Evolutionary conservation across 2,329 filamentous ascomycete species (phyloP).

Genomic region (Ascochyta koolunga): DNA sequence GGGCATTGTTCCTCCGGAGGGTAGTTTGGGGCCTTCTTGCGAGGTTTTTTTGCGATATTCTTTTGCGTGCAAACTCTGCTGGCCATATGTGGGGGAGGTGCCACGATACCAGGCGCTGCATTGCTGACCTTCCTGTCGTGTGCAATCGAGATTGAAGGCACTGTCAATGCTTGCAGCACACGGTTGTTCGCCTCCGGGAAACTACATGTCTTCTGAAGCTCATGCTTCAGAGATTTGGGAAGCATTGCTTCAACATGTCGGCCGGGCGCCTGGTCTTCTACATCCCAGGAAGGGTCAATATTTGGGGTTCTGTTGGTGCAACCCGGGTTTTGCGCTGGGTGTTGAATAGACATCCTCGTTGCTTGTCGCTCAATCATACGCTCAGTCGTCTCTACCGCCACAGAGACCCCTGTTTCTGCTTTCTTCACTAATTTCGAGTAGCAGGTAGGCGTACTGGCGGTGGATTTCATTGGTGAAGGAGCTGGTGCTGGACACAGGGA

Average conservation of each 20-base stretch:
- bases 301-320: no score
- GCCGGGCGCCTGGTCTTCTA: no score
- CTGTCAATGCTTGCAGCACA: conserved; percentile 1
- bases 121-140: conserved; percentile 19
- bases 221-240: background rate
- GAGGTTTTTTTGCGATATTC: conserved; percentile 9
- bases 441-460: background rate
- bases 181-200: conserved; percentile 3
- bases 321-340: no score
- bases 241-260: background rate
- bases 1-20: conserved; percentile 31
- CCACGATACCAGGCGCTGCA: conserved; percentile 22
- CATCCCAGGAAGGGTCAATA: no score
- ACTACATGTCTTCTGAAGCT: background rate
- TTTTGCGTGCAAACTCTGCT: conserved; percentile 2
- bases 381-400: background rate
- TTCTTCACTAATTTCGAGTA: background rate
- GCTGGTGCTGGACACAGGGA: background rate
- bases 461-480: background rate
- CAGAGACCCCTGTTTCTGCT: background rate
- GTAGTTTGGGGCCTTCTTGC: conserved; percentile 15
- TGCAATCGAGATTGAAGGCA: background rate
- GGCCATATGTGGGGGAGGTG: conserved; percentile 13
- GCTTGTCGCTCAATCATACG: background rate
- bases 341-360: no score